phyloP scores from a whole-genome alignment of 2,329 filamentous ascomycete species.

The Talaromyces funiculosus region DNA sequence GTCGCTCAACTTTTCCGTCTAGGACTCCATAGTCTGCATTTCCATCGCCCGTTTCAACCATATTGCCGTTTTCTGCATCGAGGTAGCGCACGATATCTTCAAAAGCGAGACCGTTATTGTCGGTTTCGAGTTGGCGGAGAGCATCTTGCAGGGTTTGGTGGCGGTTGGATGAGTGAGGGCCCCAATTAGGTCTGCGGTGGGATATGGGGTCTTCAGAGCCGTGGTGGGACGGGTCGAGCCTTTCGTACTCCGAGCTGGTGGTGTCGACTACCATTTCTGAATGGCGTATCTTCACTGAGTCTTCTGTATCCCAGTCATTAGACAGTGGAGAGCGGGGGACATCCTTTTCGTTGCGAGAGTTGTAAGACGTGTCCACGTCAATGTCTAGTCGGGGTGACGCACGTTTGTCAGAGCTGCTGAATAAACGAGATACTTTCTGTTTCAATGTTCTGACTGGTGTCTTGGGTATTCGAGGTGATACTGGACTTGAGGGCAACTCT shows the following conservation, averaged over 20 bases:
- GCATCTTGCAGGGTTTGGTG: slow-evolving; percentile 14
- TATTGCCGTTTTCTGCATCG: background rate
- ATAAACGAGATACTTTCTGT: slow-evolving; percentile 12
- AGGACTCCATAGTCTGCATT: background rate
- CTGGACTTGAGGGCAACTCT: background rate
- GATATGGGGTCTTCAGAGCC: background rate
- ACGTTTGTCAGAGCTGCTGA: background rate
- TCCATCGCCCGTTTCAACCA: background rate
- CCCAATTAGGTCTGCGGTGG: slow-evolving; percentile 2
- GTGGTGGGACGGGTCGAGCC: background rate
- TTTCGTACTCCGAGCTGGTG: background rate
- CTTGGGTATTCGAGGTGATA: background rate
- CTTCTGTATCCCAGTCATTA: background rate
- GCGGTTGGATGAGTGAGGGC: slow-evolving; percentile 10
- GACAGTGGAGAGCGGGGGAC: background rate
- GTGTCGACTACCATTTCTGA: background rate
- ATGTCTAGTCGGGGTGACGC: background rate
- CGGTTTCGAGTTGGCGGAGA: slow-evolving; percentile 6
- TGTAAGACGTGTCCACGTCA: background rate
- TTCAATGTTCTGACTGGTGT: slow-evolving; percentile 1
- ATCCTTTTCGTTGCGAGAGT: background rate
- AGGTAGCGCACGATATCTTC: slow-evolving; percentile 7
- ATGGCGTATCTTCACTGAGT: background rate
- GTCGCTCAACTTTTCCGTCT: background rate
- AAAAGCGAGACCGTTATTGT: slow-evolving; percentile 6